Evolutionary conservation across 2,329 filamentous ascomycete species (phyloP).

Genomic region (Colletotrichum scovillei): DNA sequence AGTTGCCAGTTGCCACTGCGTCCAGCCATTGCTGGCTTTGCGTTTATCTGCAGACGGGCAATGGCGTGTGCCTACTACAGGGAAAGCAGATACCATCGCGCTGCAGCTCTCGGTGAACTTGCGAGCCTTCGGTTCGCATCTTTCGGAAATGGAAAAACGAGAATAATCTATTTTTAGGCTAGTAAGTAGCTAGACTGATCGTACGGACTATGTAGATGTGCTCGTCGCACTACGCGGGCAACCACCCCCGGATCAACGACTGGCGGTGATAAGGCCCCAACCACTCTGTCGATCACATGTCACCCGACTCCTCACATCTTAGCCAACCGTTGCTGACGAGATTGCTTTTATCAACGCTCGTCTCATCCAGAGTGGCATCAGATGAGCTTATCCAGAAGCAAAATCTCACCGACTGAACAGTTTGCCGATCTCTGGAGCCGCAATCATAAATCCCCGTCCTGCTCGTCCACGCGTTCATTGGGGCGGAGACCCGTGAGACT

Average conservation of each 20-base stretch:
- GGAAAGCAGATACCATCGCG: neutral
- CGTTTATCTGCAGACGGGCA: neutral
- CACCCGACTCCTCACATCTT: neutral
- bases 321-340: conserved; percentile 4
- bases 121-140: neutral
- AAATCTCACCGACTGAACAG: neutral
- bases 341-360: conserved; percentile 6
- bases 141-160: neutral
- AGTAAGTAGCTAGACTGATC: neutral
- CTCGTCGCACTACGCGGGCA: conserved; percentile 7
- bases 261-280: neutral
- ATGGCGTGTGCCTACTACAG: neutral
- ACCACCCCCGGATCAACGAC: neutral
- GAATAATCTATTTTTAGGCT: conserved; percentile 17
- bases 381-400: neutral
- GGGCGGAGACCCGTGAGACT: too few species aligned
- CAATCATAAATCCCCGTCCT: neutral
- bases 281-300: conserved; percentile 16
- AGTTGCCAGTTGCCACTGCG: neutral
- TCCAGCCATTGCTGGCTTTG: neutral
- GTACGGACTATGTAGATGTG: neutral
- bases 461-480: neutral
- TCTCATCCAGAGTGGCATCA: neutral
- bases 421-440: neutral
- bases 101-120: neutral